These are phyloP conservation scores for Erysimum cheiri DNA, from an alignment of 441 rosid species.

Conservation along the genomic window DNA sequence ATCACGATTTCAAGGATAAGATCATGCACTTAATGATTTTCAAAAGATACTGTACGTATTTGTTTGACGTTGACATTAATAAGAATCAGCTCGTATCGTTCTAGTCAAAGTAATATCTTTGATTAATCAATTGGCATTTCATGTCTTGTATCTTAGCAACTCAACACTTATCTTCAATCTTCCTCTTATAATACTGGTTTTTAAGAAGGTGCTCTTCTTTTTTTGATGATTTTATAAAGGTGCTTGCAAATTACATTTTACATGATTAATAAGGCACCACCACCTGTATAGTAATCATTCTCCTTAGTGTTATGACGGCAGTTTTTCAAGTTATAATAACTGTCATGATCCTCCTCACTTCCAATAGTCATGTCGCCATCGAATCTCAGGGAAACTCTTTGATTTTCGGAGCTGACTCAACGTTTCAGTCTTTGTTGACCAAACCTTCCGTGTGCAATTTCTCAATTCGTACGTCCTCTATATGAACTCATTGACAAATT, in stretches of 20 bases:
- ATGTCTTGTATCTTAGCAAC: not conserved
- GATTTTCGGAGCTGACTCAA: not conserved
- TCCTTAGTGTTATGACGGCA: not conserved
- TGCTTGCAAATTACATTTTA: not conserved
- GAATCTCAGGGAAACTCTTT: not conserved
- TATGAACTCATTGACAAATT: not conserved
- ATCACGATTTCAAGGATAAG: not conserved
- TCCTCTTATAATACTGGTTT: not conserved
- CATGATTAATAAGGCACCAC: not conserved
- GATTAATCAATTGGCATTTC: not conserved
- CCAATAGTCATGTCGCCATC: not conserved
- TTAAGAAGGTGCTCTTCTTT: not conserved
- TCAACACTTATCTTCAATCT: not conserved
- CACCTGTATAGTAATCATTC: not conserved
- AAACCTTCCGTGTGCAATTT: slow-evolving; percentile 19
- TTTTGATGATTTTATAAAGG: not conserved
- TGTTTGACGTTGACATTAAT: not conserved
- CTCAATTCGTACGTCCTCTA: not conserved
- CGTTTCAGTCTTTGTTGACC: slow-evolving; percentile 2
- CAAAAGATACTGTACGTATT: not conserved
- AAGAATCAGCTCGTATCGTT: not conserved
- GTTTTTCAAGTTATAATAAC: not conserved
- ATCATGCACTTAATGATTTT: not conserved
- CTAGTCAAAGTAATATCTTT: not conserved
- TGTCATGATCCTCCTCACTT: not conserved